Conservation (phyloP, 192 early-diverging fungal species). For the Backusella luteola region DNA sequence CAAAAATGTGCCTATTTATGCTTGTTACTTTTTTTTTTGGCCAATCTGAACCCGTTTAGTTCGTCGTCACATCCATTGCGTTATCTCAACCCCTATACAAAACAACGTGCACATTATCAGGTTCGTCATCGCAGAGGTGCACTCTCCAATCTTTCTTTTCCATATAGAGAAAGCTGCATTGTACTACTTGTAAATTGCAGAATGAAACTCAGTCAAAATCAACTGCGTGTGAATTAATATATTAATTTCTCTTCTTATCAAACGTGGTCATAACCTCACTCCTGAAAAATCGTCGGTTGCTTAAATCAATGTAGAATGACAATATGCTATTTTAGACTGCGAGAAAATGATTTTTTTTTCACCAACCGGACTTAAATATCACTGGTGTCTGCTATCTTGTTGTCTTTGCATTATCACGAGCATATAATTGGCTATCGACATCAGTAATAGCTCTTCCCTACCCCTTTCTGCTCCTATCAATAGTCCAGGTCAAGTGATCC, state of each 20-base stretch:
- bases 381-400: background rate
- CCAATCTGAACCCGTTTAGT: background rate
- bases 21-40: background rate
- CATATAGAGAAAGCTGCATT: background rate
- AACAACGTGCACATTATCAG: conserved; percentile 3
- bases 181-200: background rate
- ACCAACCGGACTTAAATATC: background rate
- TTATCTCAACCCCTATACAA: conserved; percentile 2
- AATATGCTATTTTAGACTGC: conserved; percentile 3
- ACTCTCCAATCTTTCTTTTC: conserved; percentile 7
- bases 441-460: background rate
- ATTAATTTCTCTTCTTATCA: conserved; percentile 6
- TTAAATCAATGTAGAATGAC: background rate
- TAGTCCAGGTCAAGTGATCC: background rate
- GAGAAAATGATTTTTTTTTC: background rate
- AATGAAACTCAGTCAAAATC: conserved; percentile 5
- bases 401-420: background rate
- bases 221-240: conserved; percentile 6
- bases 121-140: background rate
- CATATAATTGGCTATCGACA: background rate
- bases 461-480: background rate
- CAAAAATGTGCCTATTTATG: background rate
- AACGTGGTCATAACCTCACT: background rate
- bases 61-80: conserved; percentile 3
- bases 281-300: background rate